Base-by-base conservation (phyloP, 257 asterid species). In the Capsicum chinense region DNA sequence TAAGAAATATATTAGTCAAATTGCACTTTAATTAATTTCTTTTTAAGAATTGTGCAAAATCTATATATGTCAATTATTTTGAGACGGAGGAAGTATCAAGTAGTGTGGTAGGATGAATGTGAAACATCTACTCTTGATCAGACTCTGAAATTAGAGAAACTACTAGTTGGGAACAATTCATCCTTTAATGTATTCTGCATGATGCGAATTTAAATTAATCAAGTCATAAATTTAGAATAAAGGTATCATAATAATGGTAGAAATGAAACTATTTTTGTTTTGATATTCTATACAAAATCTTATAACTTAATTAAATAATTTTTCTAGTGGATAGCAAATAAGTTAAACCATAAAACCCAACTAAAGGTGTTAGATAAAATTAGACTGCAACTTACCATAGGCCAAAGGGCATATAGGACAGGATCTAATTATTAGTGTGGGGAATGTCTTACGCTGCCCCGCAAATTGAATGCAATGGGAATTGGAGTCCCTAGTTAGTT, bases 371-470 rank as follows among this genome's bases (percentile, higher is more conserved):
- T 42, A 21, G 57, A 71, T 71, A 71, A 47, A 9, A 15, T 26
- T 47, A n/a, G 19, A 33, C 67, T 84, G 21, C 19, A 19, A 79
- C 71, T 26, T 66, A 56, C 86, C 84, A 26, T 66, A 39, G 70
- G 73, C 62, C 52, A 19, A 7, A 84, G 60, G 84, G 62, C 50
- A 84, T 63, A 52, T 35, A 66, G 13, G 9, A 39, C 1, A 84
- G 59, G 13, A 9, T 12, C 60, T 54, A 47, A 63, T 21, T 21
- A 48, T 12, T 83, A 69, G 26, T 52, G 56, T 35, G 16, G 69
- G 39, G 6, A 79, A 44, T 15, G 21, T 17, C n/a, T 54, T 54
- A 59, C 56, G 44, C 19, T 67, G 56, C 62, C 81, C 63, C 81
- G 66, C 81, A 74, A 35, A 79, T 26, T 56, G 50, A 84, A 84